A percentile compares a stretch with the other conserved stretches of the same genome.
Conservation (phyloP, 768 basidiomycete genomes). For the Wakefieldia striispora region DNA sequence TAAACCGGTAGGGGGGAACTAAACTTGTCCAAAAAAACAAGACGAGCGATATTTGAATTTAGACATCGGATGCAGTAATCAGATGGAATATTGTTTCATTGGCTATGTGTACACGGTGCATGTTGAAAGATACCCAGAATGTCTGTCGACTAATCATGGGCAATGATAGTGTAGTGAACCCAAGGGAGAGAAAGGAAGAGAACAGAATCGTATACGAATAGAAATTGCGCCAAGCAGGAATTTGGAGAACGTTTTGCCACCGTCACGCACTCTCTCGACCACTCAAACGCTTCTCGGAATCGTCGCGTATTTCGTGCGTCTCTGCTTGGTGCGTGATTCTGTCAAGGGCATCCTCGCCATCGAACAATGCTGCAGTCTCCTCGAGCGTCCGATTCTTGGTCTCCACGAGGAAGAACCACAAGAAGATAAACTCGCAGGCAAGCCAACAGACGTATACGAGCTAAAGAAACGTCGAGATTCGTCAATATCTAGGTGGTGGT, state of each 20-base stretch:
- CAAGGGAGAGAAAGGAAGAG: not conserved
- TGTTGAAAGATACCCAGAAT: no score
- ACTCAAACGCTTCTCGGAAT: constrained; percentile 21
- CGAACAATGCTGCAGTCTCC: constrained; percentile 81
- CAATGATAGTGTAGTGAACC: no score
- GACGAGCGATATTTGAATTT: no score
- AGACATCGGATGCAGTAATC: no score
- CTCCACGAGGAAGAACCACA: constrained; percentile 68
- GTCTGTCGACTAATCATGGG: no score
- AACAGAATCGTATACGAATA: not conserved
- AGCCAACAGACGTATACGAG: constrained; percentile 75
- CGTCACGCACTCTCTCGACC: constrained; percentile 5
- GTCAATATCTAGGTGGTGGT: not conserved
- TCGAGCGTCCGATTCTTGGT: constrained; percentile 73
- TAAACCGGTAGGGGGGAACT: no score
- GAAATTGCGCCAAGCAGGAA: not conserved
- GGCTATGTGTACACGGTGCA: no score
- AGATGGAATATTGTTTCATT: no score
- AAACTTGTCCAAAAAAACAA: no score
- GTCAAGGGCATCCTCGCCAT: constrained; percentile 56
- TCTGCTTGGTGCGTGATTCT: constrained; percentile 31
- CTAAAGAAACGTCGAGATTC: constrained; percentile 20
- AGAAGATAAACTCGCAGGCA: constrained; percentile 59
- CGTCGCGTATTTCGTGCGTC: constrained; percentile 14
- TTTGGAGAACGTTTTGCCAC: no score